Conservation (phyloP, 768 basidiomycete genomes). For the Obba rivulosa region DNA sequence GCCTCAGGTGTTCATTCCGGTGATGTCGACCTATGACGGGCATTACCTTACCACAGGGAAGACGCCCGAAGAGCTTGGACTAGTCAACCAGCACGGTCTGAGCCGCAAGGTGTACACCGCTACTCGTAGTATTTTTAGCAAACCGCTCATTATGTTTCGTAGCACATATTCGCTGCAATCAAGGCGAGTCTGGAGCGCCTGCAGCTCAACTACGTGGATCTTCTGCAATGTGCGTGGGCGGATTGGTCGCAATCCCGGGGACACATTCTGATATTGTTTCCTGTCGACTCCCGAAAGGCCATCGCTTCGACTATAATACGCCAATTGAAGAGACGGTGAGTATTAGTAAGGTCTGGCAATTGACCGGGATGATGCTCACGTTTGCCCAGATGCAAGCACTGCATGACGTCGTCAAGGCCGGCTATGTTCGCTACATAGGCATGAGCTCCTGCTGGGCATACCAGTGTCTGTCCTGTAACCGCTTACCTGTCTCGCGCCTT, state of each 20-base stretch:
- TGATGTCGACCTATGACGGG: slow-evolving; percentile 3
- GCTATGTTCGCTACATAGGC: no score
- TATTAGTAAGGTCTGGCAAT: slow-evolving; percentile 27
- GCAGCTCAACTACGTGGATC: slow-evolving; percentile 68
- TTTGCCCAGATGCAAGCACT: slow-evolving; percentile 31
- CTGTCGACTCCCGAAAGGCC: no score
- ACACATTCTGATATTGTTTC: no score
- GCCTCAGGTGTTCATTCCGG: slow-evolving; percentile 4
- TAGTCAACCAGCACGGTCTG: slow-evolving; percentile 30
- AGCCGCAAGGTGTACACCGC: slow-evolving; percentile 24
- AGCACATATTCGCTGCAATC: slow-evolving; percentile 52
- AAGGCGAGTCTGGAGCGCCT: slow-evolving; percentile 56
- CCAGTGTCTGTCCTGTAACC: slow-evolving; percentile 15
- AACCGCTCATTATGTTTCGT: no score
- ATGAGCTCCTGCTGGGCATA: slow-evolving; percentile 23
- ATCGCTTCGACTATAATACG: no score
- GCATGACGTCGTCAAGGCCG: no score
- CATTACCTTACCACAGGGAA: not conserved
- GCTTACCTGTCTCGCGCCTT: not conserved
- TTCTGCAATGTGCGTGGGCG: slow-evolving; percentile 46
- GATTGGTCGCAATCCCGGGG: slow-evolving; percentile 1
- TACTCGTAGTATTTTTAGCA: no score
- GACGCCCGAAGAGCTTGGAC: slow-evolving; percentile 21
- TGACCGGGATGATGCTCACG: slow-evolving; percentile 20
- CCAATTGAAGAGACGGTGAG: no score